Conservation (phyloP, 805 yeast species). For the Metschnikowia continentalis region DNA sequence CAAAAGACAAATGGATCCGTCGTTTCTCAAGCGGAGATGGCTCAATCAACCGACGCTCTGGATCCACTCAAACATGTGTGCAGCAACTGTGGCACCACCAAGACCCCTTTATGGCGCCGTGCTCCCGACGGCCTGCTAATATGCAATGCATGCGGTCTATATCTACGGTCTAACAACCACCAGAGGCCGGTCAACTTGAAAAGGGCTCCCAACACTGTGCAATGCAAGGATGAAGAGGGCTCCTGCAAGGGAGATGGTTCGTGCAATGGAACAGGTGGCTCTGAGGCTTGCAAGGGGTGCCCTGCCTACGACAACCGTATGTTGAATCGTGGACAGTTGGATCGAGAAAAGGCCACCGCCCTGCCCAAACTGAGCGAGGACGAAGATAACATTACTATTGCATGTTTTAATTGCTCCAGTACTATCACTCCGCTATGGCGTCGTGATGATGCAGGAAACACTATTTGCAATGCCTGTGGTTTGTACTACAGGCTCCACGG, state of each 20-base stretch:
- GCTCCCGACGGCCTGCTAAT: slow-evolving; percentile 53
- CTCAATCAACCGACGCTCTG: background rate
- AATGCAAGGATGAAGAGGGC: slow-evolving; percentile 45
- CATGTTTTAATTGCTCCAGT: slow-evolving; percentile 80
- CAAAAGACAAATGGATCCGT: background rate
- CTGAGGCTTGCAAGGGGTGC: slow-evolving; percentile 75
- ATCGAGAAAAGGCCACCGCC: background rate
- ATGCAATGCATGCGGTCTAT: slow-evolving; percentile 60
- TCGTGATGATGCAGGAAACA: slow-evolving; percentile 74
- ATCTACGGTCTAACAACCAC: slow-evolving; percentile 55
- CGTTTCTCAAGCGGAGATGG: background rate
- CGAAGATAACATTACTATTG: slow-evolving; percentile 53
- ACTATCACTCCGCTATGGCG: slow-evolving; percentile 88
- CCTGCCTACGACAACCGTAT: slow-evolving; percentile 77
- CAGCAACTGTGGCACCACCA: slow-evolving; percentile 52
- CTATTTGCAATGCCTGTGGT: slow-evolving; percentile 88
- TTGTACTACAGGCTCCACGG: slow-evolving; percentile 74
- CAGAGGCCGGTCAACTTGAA: slow-evolving; percentile 65
- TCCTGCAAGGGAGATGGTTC: slow-evolving; percentile 72
- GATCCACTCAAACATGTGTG: slow-evolving; percentile 24
- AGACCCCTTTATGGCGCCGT: slow-evolving; percentile 57
- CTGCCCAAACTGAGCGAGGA: slow-evolving; percentile 11
- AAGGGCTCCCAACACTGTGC: slow-evolving; percentile 49
- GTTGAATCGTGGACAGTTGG: slow-evolving; percentile 18
- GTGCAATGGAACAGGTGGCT: slow-evolving; percentile 87